Evolutionary conservation across 257 asterid genomes (phyloP), one percentile per base, ranked within the genome.

Genomic region (Ilex asprella): DNA sequence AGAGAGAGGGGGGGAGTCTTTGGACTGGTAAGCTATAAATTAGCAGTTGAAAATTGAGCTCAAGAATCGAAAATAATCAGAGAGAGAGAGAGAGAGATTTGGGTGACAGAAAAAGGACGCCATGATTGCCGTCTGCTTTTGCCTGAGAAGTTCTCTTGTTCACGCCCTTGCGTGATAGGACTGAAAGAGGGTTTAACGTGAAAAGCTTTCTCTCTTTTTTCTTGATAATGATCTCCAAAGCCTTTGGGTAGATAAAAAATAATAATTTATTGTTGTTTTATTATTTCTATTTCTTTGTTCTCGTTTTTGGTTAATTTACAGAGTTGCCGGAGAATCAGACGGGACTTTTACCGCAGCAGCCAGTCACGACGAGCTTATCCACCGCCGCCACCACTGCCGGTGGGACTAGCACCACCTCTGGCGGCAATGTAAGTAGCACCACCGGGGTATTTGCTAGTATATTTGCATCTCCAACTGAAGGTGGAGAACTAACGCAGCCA

Each of bases 321-420:
- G 98, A 89, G 29, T 51, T 88, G 78, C 93, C 84, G 3, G 93
- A 91, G 71, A 88, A 81, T 76, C 91, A 66, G 46, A 63, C 46
- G 16, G 64, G 67, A 4, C 72, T 72, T 32, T 58, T 75, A 29
- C 88, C 79, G 15, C 81, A 80, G n/a, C 76, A 52, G 58, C 68
- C 14, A 30, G 53, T 3, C 29, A 39, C 75, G 10, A 30, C 15
- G 3, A 30, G 15, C 52, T 43, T 31, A 12, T 31, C 66, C 15
- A 9, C 58, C 0, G 56, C 60, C 14, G 49, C 80, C 15, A 43
- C 72, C 27, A 49, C 66, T 32, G 21, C 75, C 12, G 63, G 66
- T 55, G 70, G 69, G 70, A 55, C 73, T 30, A 47, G 83, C 43
- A 55, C 75, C 4, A 55, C 66, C 41, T 75, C 79, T 41, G 68